These are phyloP conservation scores for Acer campestre DNA, from an alignment of 345 rosid species.

Conservation along the genomic window DNA sequence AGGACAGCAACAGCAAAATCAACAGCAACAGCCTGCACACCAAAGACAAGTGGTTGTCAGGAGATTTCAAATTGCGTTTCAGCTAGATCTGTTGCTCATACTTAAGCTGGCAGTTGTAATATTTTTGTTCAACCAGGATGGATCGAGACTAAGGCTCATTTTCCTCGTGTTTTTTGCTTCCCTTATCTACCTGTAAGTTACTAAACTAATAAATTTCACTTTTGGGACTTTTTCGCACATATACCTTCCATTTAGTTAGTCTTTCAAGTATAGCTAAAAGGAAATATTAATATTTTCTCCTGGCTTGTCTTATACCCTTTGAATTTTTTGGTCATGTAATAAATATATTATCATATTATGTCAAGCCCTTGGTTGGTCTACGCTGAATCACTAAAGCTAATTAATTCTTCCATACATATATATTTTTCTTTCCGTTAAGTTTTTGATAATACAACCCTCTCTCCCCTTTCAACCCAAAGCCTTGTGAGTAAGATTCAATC, in stretches of 20 bases:
- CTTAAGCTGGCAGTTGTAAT: conserved; percentile 92
- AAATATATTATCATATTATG: neutral
- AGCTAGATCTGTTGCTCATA: conserved; percentile 85
- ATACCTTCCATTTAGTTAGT: neutral
- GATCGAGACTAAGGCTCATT: conserved; percentile 88
- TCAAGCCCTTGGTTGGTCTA: neutral
- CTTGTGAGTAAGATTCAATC: neutral
- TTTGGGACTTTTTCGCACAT: neutral
- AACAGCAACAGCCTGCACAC: conserved; percentile 65
- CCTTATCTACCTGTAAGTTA: conserved; percentile 84
- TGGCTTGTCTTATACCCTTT: neutral
- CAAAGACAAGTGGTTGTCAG: conserved; percentile 79
- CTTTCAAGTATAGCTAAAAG: neutral
- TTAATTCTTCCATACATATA: neutral
- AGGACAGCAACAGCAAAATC: conserved; percentile 56
- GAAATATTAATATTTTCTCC: conserved; percentile 5
- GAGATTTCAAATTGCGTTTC: conserved; percentile 92
- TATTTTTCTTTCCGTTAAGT: neutral
- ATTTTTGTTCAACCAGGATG: conserved; percentile 97
- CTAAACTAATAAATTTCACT: neutral
- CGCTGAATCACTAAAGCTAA: neutral
- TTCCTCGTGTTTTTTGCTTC: conserved; percentile 86
- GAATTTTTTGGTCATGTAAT: neutral
- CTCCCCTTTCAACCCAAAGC: neutral
- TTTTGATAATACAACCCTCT: neutral